phyloP scores from a whole-genome alignment of 2,329 filamentous ascomycete species.

The Achaetomium macrosporum region DNA sequence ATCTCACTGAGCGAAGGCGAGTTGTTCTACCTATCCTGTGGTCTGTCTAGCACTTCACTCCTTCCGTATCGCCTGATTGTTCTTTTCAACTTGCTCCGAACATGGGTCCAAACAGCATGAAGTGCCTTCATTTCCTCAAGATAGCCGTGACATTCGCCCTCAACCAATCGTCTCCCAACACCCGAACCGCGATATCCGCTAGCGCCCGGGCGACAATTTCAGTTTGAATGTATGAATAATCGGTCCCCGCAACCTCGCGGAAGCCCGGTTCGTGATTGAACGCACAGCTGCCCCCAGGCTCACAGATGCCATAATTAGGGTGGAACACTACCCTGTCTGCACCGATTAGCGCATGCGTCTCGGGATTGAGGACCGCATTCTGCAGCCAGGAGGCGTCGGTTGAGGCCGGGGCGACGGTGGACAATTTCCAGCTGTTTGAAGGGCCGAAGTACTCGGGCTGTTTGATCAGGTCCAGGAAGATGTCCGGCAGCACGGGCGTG shows the following conservation, averaged over 20 bases:
- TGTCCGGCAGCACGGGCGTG: not conserved
- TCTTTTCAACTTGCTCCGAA: too few relatives aligned
- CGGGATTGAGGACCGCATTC: not conserved
- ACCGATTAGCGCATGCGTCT: not conserved
- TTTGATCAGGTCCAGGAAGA: not conserved
- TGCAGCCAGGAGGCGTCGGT: conserved; percentile 3
- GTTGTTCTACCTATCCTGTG: too few relatives aligned
- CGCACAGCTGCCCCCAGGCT: not conserved
- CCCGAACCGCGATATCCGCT: not conserved
- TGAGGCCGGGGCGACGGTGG: not conserved
- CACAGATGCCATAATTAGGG: conserved; percentile 1
- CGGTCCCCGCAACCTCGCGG: not conserved
- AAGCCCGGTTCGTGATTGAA: conserved; percentile 4
- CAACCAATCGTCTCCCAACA: not conserved
- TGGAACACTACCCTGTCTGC: conserved; percentile 2
- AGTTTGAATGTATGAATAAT: not conserved
- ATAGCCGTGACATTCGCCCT: conserved; percentile 1
- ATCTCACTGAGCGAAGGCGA: too few relatives aligned
- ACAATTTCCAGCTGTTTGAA: not conserved
- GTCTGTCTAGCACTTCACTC: too few relatives aligned
- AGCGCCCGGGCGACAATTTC: not conserved
- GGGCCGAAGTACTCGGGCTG: conserved; percentile 1
- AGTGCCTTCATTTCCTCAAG: not conserved
- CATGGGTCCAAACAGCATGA: too few relatives aligned
- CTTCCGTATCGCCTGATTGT: too few relatives aligned